Conservation (phyloP, 805 yeast genomes). For the Candida schatavii region DNA sequence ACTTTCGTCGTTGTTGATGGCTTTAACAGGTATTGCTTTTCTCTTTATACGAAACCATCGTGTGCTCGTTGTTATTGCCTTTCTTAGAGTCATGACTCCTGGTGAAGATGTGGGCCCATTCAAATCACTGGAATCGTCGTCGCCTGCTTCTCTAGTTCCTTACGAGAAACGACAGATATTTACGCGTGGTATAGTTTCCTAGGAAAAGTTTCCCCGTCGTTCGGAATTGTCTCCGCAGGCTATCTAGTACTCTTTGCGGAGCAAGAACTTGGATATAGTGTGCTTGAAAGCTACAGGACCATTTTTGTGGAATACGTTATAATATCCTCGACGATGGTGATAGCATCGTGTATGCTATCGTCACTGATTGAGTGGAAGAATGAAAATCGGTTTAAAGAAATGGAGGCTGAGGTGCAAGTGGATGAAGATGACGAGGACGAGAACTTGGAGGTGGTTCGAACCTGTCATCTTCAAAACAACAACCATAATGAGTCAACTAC, state of each 20-base stretch:
- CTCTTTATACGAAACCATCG: conserved; percentile 27
- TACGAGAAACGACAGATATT: conserved; percentile 46
- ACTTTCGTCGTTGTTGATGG: conserved; percentile 40
- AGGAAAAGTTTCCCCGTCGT: conserved; percentile 46
- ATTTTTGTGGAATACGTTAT: conserved; percentile 26
- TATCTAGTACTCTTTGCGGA: conserved; percentile 15
- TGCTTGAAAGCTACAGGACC: conserved; percentile 24
- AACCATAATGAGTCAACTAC: too few relatives aligned
- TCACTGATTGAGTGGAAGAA: conserved; percentile 15
- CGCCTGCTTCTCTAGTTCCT: conserved; percentile 46
- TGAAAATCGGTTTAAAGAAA: neutral
- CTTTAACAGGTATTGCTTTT: conserved; percentile 42
- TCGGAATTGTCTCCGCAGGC: conserved; percentile 46
- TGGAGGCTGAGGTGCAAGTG: neutral
- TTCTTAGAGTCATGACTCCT: conserved; percentile 54
- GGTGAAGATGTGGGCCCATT: conserved; percentile 62
- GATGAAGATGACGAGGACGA: conserved; percentile 2
- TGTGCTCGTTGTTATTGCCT: conserved; percentile 35
- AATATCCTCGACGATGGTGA: conserved; percentile 16
- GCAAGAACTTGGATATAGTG: conserved; percentile 14
- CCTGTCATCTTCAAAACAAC: too few relatives aligned
- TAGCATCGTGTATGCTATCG: conserved; percentile 16
- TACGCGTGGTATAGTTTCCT: conserved; percentile 56
- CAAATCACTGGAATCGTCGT: conserved; percentile 53
- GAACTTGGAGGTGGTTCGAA: neutral